Conservation (phyloP, 306 rosid species). For the Geum urbanum region DNA sequence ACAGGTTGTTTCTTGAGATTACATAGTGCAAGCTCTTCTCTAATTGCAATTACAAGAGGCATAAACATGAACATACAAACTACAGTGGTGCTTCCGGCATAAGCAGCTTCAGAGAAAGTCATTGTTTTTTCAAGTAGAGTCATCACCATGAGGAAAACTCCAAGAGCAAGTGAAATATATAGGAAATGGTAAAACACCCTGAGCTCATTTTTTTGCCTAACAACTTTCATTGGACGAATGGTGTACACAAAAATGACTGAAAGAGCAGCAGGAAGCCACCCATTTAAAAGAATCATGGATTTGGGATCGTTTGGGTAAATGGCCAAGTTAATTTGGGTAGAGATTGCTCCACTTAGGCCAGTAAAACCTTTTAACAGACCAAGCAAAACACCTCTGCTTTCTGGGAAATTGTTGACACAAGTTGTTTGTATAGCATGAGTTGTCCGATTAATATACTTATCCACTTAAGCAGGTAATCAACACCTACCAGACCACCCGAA, state of each 20-base stretch:
- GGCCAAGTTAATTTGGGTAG: constrained; percentile 37
- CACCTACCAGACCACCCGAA: too few species aligned
- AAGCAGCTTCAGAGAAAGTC: constrained; percentile 16
- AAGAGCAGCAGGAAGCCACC: constrained; percentile 38
- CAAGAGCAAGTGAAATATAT: constrained; percentile 24
- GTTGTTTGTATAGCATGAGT: too few species aligned
- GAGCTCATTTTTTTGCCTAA: constrained; percentile 26
- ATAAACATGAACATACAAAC: constrained; percentile 18
- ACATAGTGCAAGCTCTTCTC: constrained; percentile 27
- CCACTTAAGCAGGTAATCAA: too few species aligned
- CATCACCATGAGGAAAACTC: constrained; percentile 28
- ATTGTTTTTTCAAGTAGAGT: constrained; percentile 10
- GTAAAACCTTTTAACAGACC: constrained; percentile 36
- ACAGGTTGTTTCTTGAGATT: constrained; percentile 16
- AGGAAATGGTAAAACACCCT: constrained; percentile 20
- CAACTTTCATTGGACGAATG: constrained; percentile 22
- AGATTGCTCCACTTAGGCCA: constrained; percentile 41
- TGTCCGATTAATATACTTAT: too few species aligned
- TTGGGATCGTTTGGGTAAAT: constrained; percentile 27
- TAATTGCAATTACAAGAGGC: constrained; percentile 23
- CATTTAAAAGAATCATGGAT: constrained; percentile 30
- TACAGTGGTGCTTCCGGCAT: constrained; percentile 10
- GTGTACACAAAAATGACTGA: constrained; percentile 20
- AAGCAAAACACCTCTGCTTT: constrained; percentile 35
- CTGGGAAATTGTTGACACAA: constrained; percentile 42